Conservation (phyloP, 78 protist species). For the Fonticula alba region DNA sequence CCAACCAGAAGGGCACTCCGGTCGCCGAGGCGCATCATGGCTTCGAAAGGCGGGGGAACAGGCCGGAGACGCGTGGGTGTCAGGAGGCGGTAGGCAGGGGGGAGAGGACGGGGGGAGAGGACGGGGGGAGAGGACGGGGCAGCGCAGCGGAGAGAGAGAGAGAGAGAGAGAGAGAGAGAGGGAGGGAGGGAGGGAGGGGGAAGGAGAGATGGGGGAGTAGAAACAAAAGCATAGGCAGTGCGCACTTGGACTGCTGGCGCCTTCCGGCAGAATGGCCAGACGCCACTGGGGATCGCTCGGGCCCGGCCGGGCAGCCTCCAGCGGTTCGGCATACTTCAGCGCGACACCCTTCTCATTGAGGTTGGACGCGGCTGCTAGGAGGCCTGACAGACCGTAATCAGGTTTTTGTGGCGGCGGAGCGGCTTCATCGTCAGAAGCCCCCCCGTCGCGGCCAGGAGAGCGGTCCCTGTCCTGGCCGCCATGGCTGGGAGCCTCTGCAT, state of each 20-base stretch:
- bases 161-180: no score
- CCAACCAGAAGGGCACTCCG: conserved; percentile 1
- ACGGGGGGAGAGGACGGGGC: not conserved
- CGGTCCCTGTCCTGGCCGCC: no score
- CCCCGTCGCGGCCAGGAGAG: no score
- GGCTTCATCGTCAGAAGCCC: no score
- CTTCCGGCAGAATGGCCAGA: conserved; percentile 37
- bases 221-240: conserved; percentile 5
- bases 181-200: no score
- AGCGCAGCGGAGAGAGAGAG: not conserved
- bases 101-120: conserved; percentile 1
- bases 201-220: no score
- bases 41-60: no score
- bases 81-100: conserved; percentile 8
- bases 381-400: no score
- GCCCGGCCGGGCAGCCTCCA: conserved; percentile 27
- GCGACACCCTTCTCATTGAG: conserved; percentile 12
- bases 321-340: conserved; percentile 42
- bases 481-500: no score
- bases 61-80: no score
- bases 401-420: no score
- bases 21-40: not conserved
- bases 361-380: no score
- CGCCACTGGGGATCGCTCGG: conserved; percentile 41
- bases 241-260: conserved; percentile 45